phyloP scores from a whole-genome alignment of 1,284 basidiomycete genomes.

The Mycosarcoma maydis region DNA sequence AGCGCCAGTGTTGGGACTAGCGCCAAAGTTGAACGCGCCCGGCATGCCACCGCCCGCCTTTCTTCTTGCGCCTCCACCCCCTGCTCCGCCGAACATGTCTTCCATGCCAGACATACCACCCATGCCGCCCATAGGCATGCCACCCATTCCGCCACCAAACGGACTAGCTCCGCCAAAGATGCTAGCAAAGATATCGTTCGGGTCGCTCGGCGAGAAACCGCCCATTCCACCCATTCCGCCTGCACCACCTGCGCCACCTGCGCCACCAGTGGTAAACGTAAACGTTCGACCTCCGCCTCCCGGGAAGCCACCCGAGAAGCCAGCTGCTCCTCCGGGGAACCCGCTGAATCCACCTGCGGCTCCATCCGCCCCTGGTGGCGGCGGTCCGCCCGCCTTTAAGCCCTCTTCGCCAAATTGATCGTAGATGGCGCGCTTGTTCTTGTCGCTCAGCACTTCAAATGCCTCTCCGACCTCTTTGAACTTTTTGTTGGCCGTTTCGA shows the following conservation, averaged over 20 bases:
- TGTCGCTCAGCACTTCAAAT: conserved; percentile 93
- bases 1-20: conserved; percentile 28
- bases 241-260: conserved; percentile 33
- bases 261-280: conserved; percentile 44
- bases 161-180: conserved; percentile 62
- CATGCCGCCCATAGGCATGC: conserved; percentile 60
- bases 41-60: conserved; percentile 17
- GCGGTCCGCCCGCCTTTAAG: conserved; percentile 75
- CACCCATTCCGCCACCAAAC: conserved; percentile 50
- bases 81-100: conserved; percentile 54
- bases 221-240: conserved; percentile 46
- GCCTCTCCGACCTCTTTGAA: conserved; percentile 98
- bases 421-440: conserved; percentile 89
- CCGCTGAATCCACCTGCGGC: conserved; percentile 49
- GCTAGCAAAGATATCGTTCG: conserved; percentile 88
- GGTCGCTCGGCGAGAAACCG: conserved; percentile 73
- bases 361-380: conserved; percentile 64
- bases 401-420: conserved; percentile 98
- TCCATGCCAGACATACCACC: conserved; percentile 59
- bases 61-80: conserved; percentile 25
- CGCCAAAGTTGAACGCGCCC: conserved; percentile 18
- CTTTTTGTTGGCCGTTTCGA: conserved; percentile 81
- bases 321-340: conserved; percentile 30
- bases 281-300: conserved; percentile 49
- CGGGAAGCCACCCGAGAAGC: conserved; percentile 38